Conservation (phyloP, 768 basidiomycete species). For the Russula sp. region DNA sequence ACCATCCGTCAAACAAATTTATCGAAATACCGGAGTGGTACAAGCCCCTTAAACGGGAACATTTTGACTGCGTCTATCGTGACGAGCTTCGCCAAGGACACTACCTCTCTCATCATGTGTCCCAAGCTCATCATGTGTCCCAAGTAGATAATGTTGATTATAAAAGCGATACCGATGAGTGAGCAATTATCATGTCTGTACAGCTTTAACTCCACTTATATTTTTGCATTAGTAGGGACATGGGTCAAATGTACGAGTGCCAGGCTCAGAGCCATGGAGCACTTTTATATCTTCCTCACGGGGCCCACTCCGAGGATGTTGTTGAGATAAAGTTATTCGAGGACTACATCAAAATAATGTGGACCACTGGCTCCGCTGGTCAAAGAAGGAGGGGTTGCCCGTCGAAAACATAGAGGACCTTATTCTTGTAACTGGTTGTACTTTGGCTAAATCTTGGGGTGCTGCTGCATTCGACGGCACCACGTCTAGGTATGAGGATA, state of each 20-base stretch:
- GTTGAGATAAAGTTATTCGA: background rate
- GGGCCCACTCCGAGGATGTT: background rate
- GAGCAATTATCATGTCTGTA: no score
- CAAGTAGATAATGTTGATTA: no score
- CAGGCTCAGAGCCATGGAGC: background rate
- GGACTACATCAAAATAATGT: constrained; percentile 1
- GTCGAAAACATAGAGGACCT: constrained; percentile 13
- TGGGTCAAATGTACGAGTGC: background rate
- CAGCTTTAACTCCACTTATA: no score
- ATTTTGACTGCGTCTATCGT: no score
- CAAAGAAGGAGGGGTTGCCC: background rate
- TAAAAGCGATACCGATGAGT: no score
- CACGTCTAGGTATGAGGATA: background rate
- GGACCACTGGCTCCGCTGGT: background rate
- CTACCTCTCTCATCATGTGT: no score
- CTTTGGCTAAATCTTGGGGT: constrained; percentile 2
- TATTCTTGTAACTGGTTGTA: constrained; percentile 19
- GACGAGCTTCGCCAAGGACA: no score
- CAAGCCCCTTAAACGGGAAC: no score
- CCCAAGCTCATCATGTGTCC: no score
- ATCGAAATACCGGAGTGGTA: no score
- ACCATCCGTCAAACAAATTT: no score
- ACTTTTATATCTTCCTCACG: background rate
- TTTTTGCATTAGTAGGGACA: background rate
- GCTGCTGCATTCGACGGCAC: background rate